These are phyloP conservation scores for Chlamydomonas sp. DNA, from an alignment of 139 green algal species.

Conservation along the genomic window DNA sequence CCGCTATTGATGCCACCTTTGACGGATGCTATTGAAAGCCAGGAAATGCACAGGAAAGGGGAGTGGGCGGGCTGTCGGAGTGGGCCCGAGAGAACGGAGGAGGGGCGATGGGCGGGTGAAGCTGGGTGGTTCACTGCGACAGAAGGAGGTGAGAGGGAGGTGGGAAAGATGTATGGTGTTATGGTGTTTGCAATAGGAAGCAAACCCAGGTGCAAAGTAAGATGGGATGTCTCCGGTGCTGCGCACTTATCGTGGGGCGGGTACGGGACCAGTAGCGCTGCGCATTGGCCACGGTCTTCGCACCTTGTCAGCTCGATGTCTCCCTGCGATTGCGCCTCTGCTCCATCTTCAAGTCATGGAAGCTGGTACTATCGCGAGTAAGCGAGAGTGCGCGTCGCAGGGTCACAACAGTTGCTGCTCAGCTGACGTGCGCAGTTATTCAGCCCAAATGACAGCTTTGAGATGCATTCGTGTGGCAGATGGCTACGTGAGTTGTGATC, in stretches of 20 bases:
- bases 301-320: too few species aligned
- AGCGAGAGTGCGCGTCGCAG: not conserved
- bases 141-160: not conserved
- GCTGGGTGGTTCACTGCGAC: not conserved
- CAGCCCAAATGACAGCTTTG: too few species aligned
- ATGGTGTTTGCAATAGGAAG: conserved; percentile 33
- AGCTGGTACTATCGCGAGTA: too few species aligned
- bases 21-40: too few species aligned
- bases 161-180: not conserved
- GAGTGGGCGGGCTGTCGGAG: too few species aligned
- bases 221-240: not conserved
- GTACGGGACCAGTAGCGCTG: not conserved
- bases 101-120: not conserved
- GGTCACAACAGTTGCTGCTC: too few species aligned
- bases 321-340: too few species aligned
- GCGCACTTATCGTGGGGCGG: not conserved
- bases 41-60: not conserved
- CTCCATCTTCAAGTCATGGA: too few species aligned
- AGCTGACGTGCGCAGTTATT: too few species aligned
- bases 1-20: not conserved
- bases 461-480: too few species aligned
- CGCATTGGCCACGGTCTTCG: too few species aligned
- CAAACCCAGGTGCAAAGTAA: not conserved
- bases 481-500: too few species aligned
- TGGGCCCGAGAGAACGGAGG: not conserved